Percentiles rank a stretch among this genome's conserved stretches.
phyloP scores from a whole-genome alignment of 1,284 basidiomycete species.

The Malassezia obtusa region DNA sequence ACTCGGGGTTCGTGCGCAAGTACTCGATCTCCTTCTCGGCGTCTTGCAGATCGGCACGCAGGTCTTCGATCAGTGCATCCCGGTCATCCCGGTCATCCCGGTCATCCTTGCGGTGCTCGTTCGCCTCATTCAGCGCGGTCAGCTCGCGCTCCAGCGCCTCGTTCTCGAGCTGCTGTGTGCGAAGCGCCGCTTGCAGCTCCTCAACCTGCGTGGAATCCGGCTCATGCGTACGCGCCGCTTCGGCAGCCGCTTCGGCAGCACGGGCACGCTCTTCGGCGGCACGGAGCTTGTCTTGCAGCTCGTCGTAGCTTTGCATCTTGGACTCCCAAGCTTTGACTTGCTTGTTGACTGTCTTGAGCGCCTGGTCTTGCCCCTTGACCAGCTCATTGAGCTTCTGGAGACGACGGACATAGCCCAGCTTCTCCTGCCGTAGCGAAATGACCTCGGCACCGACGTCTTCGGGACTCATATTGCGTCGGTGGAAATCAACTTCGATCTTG shows the following conservation, averaged over 20 bases:
- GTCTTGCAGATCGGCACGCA: slow-evolving; percentile 16
- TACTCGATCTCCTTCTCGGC: slow-evolving; percentile 26
- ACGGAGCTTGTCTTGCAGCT: not conserved
- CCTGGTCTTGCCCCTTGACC: slow-evolving; percentile 40
- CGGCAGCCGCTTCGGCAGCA: not conserved
- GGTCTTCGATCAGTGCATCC: not conserved
- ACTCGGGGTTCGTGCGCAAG: slow-evolving; percentile 8
- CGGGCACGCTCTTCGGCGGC: slow-evolving; percentile 7
- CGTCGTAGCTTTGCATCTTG: slow-evolving; percentile 12
- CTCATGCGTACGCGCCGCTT: not conserved
- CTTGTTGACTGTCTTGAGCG: slow-evolving; percentile 36
- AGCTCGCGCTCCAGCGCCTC: slow-evolving; percentile 28
- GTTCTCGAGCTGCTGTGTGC: slow-evolving; percentile 21
- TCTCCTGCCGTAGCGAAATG: slow-evolving; percentile 38
- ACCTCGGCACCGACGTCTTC: slow-evolving; percentile 37
- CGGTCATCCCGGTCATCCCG: slow-evolving; percentile 1
- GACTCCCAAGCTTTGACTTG: slow-evolving; percentile 35
- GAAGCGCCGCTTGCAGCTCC: slow-evolving; percentile 20
- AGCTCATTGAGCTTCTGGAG: slow-evolving; percentile 36
- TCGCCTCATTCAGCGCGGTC: slow-evolving; percentile 24
- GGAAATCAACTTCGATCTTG: slow-evolving; percentile 43
- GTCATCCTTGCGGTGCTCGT: slow-evolving; percentile 24
- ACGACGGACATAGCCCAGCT: slow-evolving; percentile 37
- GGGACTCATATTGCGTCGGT: slow-evolving; percentile 37
- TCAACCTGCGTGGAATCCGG: not conserved